Base-by-base conservation (phyloP, 805 yeast genomes). In the Grigorovia jiainica region DNA sequence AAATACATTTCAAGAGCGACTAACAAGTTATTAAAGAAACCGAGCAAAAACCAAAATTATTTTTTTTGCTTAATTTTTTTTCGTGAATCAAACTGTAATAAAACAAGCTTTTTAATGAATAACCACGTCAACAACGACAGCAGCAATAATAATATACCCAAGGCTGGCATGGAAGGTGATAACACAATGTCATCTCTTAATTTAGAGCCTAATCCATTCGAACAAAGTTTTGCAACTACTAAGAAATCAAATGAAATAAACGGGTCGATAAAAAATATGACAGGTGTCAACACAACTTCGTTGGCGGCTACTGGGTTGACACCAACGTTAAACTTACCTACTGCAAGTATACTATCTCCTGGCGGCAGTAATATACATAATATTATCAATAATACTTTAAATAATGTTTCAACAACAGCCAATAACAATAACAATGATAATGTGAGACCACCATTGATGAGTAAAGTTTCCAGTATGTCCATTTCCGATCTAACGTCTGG, bases 141-240 rank as follows among this genome's bases (percentile, higher is more conserved):
- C n/a, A n/a, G n/a, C n/a, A n/a, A n/a, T n/a, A n/a, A n/a, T n/a
- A n/a, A n/a, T n/a, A n/a, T n/a, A n/a, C n/a, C n/a, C n/a, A n/a
- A n/a, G n/a, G n/a, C n/a, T 8, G n/a, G n/a, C 13, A 10, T n/a
- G n/a, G 13, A 4, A 25, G 16, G 7, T 10, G 31, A 27, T 18
- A 24, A n/a, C 10, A 30, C 41, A 9, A 40, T 40, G 1, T 57
- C 64, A 1, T 51, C 85, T 33, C 75, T 86, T 53, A 90, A 82
- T 46, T 67, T 87, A 44, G 98, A 92, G 61, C 95, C 92, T 8
- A 90, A 90, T 55, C 97, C 97, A 4, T 90, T 90, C 58, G 98
- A 90, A 62, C 84, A 82, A 61, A 84, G 95, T 39, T 90, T 90
- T 66, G 96, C 92, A n/a, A 65, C 78, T 2, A 78, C 57, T 3